Base-by-base conservation (phyloP, 2,329 filamentous ascomycete genomes). In the Neofusicoccum ribis region DNA sequence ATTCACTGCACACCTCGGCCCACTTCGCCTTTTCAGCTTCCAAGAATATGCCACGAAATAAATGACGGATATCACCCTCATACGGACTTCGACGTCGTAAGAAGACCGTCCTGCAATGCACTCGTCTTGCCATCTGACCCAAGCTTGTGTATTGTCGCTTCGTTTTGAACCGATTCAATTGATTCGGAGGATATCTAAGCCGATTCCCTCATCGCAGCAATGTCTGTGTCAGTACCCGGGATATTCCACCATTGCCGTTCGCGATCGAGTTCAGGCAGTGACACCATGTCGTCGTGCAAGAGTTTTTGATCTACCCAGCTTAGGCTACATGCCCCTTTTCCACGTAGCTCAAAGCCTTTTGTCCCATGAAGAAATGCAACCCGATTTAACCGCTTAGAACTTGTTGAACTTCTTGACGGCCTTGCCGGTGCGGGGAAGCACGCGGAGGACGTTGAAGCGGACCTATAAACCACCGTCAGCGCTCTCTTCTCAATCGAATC, bases 391-490 rank as follows among this genome's bases (percentile, higher is more conserved):
- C 58, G 70, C 72, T 89, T 97, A 99, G 88, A 99, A 99, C 89
- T 99, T 99, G 87, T 83, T 87, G 89, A 99, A 99, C 83, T 89
- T 84, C 93, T 99, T 99, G 83, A 97, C 93, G 77, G 88, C 85
- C 90, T 97, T 97, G 85, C 93, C 92, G 78, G 92, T 97, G 86
- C 93, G 90, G 84, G 94, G 94, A 78, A 98, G 91, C 78, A 99
- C 95, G 80, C 95, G 93, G 81, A 99, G 92, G 81, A 97, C 93
- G 87, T 99, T 99, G 92, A 99, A 99, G 81, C 95, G 95, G 80
- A 97, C 91, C 93, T 96, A 31, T 72, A 58, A 67, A 61, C 62
- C 68, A 43, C 3, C 17, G 43, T 68, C 20, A 68, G 64, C 34
- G 60, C 5, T 17, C 23, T 34, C 12, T 20, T 5, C 11, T 43